These are phyloP conservation scores for Collybiopsis confluens DNA, from an alignment of 768 basidiomycete genomes.

Conservation along the genomic window DNA sequence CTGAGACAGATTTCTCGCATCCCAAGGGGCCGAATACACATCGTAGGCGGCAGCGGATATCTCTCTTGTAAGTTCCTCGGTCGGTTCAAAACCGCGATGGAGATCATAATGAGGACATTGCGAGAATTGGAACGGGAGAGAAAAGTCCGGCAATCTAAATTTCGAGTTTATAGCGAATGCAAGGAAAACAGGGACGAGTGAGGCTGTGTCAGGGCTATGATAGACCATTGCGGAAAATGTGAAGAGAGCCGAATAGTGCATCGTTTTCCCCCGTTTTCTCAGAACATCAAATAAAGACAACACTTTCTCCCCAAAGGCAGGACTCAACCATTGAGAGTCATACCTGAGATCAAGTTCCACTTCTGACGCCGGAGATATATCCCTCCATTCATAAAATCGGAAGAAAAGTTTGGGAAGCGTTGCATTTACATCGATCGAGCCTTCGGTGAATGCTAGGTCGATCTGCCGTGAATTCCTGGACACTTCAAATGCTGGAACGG, in stretches of 20 bases:
- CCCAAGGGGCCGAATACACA: neutral
- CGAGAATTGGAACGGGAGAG: conserved; percentile 14
- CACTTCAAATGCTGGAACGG: neutral
- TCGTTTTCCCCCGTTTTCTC: conserved; percentile 3
- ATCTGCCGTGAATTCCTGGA: neutral
- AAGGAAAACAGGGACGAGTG: conserved; percentile 24
- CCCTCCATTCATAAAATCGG: neutral
- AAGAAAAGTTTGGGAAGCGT: neutral
- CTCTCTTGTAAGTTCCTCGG: neutral
- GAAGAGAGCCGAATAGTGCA: conserved; percentile 16
- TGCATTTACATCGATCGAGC: neutral
- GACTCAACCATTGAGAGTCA: conserved; percentile 22
- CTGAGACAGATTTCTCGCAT: neutral
- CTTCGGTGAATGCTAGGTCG: neutral
- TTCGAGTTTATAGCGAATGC: conserved; percentile 15
- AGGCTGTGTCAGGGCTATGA: conserved; percentile 7
- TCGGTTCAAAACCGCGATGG: neutral
- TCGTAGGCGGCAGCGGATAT: neutral
- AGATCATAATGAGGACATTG: neutral
- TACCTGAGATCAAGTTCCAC: conserved; percentile 15
- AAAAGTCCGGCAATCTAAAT: conserved; percentile 15
- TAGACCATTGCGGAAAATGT: conserved; percentile 28
- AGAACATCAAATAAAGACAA: conserved; percentile 24
- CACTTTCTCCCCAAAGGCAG: conserved; percentile 18
- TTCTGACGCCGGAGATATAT: neutral